These are phyloP conservation scores for Bacidia rubella DNA, from an alignment of 495 filamentous ascomycete genomes.

Conservation along the genomic window DNA sequence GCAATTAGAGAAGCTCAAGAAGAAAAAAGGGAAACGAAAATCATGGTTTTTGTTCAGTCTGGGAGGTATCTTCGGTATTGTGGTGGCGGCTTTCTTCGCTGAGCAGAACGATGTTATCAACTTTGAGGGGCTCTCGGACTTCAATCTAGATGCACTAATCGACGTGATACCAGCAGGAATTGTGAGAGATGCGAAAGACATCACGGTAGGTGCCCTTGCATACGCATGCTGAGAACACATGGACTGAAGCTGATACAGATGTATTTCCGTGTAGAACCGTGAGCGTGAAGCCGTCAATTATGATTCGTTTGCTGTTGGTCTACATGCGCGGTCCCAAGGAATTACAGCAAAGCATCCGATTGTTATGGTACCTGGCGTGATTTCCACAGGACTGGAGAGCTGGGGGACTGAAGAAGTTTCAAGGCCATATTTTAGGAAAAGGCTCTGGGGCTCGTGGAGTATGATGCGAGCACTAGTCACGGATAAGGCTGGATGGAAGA, in stretches of 20 bases:
- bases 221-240: background rate
- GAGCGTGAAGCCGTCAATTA: slow-evolving; percentile 80
- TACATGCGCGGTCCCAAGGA: slow-evolving; percentile 72
- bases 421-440: slow-evolving; percentile 79
- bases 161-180: slow-evolving; percentile 75
- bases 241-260: slow-evolving; percentile 24
- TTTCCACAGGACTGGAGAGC: slow-evolving; percentile 90
- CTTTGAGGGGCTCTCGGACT: slow-evolving; percentile 61
- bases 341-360: slow-evolving; percentile 74
- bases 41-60: slow-evolving; percentile 69
- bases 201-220: slow-evolving; percentile 30
- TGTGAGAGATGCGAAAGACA: slow-evolving; percentile 63
- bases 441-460: slow-evolving; percentile 93
- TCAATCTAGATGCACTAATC: slow-evolving; percentile 71
- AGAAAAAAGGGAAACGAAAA: slow-evolving; percentile 44
- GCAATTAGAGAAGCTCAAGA: slow-evolving; percentile 19
- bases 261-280: slow-evolving; percentile 40
- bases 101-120: slow-evolving; percentile 72
- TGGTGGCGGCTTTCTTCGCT: slow-evolving; percentile 72
- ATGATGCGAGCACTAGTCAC: slow-evolving; percentile 93
- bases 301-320: slow-evolving; percentile 81
- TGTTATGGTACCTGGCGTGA: slow-evolving; percentile 94
- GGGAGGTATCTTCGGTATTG: slow-evolving; percentile 71
- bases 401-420: slow-evolving; percentile 80
- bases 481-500: slow-evolving; percentile 90